Conservation (phyloP, 2,329 filamentous ascomycete genomes). For the Shiraia sp. region DNA sequence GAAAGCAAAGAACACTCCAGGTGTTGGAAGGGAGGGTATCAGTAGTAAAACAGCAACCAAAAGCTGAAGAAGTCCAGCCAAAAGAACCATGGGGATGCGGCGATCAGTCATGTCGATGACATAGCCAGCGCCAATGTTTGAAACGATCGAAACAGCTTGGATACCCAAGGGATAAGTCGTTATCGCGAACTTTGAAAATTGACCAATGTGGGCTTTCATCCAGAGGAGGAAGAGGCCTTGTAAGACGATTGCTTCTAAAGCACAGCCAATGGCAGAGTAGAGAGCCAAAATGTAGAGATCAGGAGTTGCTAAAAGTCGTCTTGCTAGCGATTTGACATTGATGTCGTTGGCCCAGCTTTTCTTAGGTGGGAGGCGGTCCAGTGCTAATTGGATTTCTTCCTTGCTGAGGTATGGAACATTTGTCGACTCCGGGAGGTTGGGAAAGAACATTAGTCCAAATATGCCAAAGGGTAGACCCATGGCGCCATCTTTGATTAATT, state of each 20-base stretch:
- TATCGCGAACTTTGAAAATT: constrained; percentile 50
- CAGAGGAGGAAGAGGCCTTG: constrained; percentile 31
- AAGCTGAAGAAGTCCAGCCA: constrained; percentile 41
- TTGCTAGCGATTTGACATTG: constrained; percentile 23
- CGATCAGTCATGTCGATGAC: constrained; percentile 45
- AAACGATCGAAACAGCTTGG: constrained; percentile 60
- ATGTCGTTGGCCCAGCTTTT: constrained; percentile 30
- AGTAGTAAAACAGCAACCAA: constrained; percentile 39
- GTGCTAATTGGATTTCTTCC: constrained; percentile 28
- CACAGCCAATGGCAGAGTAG: constrained; percentile 44
- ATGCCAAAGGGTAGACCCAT: constrained; percentile 36
- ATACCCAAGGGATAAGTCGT: constrained; percentile 64
- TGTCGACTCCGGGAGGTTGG: constrained; percentile 32
- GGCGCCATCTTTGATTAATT: constrained; percentile 24
- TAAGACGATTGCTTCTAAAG: constrained; percentile 41
- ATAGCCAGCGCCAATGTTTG: constrained; percentile 45
- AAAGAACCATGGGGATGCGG: constrained; percentile 42
- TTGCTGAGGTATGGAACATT: constrained; percentile 27
- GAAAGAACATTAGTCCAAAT: constrained; percentile 33
- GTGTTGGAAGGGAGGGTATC: constrained; percentile 35
- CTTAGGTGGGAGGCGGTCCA: constrained; percentile 30
- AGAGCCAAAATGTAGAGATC: constrained; percentile 46
- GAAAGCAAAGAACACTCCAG: constrained; percentile 43
- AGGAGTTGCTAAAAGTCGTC: constrained; percentile 25
- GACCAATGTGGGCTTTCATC: constrained; percentile 23